Evolutionary conservation across 495 filamentous ascomycete species (phyloP).

Genomic region (Schizothecium vesticola): DNA sequence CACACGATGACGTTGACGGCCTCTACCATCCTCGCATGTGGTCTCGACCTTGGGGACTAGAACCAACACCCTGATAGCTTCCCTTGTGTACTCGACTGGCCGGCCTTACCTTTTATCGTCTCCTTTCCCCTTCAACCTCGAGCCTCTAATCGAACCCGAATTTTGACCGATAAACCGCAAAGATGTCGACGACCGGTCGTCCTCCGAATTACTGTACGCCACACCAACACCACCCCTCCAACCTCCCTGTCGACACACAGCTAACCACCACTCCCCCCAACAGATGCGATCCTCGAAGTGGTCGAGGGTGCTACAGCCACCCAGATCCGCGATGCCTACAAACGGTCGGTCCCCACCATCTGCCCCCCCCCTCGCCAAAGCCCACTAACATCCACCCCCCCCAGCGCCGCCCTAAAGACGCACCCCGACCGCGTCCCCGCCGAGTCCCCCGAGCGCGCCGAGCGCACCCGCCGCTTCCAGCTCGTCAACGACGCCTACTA

Average conservation of each 20-base stretch:
- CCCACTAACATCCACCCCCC: conserved; percentile 3
- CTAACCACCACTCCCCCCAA: conserved; percentile 21
- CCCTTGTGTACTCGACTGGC: conserved; percentile 3
- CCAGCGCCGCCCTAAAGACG: conserved; percentile 83
- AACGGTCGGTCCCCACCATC: conserved; percentile 50
- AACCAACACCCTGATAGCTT: not conserved
- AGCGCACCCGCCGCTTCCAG: conserved; percentile 86
- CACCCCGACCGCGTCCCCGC: conserved; percentile 88
- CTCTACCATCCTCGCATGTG: not conserved
- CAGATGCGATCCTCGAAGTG: conserved; percentile 68
- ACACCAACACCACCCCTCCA: not conserved
- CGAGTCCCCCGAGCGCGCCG: conserved; percentile 76
- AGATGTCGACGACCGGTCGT: conserved; percentile 33
- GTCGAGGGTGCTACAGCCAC: conserved; percentile 65
- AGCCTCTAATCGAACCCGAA: not conserved
- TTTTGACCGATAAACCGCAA: conserved; percentile 7
- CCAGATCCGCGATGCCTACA: conserved; percentile 93
- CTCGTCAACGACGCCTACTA: conserved; percentile 98
- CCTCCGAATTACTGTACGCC: conserved; percentile 52
- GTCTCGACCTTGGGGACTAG: no score
- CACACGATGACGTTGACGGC: conserved; percentile 38
- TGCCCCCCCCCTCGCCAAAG: not conserved
- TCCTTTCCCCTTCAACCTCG: not conserved
- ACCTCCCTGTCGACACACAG: not conserved
- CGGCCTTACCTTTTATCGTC: not conserved